Conservation (phyloP, 1,284 basidiomycete species). For the Mycosarcoma mackinlayi region DNA sequence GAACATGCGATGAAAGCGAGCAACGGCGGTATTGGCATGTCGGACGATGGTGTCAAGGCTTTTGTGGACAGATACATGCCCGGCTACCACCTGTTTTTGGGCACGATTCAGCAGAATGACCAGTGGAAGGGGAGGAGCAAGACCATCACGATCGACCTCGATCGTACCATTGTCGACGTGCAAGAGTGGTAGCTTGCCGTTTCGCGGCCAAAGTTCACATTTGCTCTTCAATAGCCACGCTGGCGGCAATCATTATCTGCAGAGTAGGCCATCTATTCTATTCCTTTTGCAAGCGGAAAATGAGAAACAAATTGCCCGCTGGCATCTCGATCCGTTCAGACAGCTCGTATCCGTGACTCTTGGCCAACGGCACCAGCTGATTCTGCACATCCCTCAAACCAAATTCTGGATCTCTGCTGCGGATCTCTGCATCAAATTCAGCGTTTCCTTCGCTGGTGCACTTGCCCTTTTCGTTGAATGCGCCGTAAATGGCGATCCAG, state of each 20-base stretch:
- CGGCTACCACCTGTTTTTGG: conserved; percentile 26
- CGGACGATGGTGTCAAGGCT: conserved; percentile 34
- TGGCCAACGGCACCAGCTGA: conserved; percentile 39
- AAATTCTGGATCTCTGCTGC: conserved; percentile 35
- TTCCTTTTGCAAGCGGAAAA: conserved; percentile 24
- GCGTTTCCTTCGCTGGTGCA: conserved; percentile 40
- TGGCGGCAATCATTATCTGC: not conserved
- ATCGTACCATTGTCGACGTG: conserved; percentile 21
- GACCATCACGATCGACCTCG: conserved; percentile 37
- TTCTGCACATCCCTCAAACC: conserved; percentile 48
- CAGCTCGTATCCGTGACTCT: conserved; percentile 39
- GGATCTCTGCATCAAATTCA: conserved; percentile 48
- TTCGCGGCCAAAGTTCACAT: not conserved
- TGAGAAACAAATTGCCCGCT: conserved; percentile 41
- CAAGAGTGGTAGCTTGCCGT: conserved; percentile 37
- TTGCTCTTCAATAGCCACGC: not conserved
- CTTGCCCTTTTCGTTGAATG: conserved; percentile 45
- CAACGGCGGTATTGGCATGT: conserved; percentile 41
- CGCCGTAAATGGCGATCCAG: conserved; percentile 53
- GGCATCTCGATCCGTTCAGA: conserved; percentile 42
- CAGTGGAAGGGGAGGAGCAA: conserved; percentile 38
- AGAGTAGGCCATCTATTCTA: too few species aligned
- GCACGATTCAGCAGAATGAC: conserved; percentile 29
- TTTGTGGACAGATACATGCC: conserved; percentile 71
- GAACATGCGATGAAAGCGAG: conserved; percentile 47